Evolutionary conservation across 1,139 yeast species (phyloP), one percentile per base, ranked within the genome.

Genomic region (Taphrina wiesneri): DNA sequence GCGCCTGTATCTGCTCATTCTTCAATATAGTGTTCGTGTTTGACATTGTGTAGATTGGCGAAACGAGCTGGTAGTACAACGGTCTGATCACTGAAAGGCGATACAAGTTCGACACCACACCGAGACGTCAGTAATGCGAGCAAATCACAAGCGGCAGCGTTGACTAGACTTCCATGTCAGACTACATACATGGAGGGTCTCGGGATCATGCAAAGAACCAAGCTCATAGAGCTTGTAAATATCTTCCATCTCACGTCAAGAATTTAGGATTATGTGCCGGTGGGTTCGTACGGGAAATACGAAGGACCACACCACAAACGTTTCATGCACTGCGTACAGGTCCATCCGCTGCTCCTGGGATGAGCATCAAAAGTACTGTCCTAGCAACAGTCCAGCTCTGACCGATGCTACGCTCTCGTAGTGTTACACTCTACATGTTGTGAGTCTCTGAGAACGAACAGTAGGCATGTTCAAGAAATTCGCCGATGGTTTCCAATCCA

Each of bases 401-500:
- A n/a, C n/a, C n/a, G n/a, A n/a, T n/a, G n/a, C n/a, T n/a, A n/a
- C n/a, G n/a, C n/a, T n/a, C n/a, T n/a, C n/a, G n/a, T n/a, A n/a
- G n/a, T n/a, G n/a, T n/a, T n/a, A n/a, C n/a, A n/a, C n/a, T n/a
- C n/a, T n/a, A n/a, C n/a, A n/a, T 32, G 36, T 15, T 2, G 15
- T 32, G 36, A 15, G 15, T 32, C 2, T 32, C 6, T 39, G 19
- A 39, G 43, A 19, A 39, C 15, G 19, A 3, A 13, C 19, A 11
- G 7, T 23, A 23, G n/a, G 13, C 3, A 60, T 60, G 64, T 60
- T 60, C 52, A 60, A 53, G 51, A 60, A 60, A 51, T 26, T 60
- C 30, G 43, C 56, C 51, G 64, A 60, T 34, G 56, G 57, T 13
- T 60, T 60, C 30, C 56, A 60, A 26, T 52, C 64, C 17, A 53